Evolutionary conservation across 306 rosid species (phyloP).

Genomic region (Cucurbita ficifolia): DNA sequence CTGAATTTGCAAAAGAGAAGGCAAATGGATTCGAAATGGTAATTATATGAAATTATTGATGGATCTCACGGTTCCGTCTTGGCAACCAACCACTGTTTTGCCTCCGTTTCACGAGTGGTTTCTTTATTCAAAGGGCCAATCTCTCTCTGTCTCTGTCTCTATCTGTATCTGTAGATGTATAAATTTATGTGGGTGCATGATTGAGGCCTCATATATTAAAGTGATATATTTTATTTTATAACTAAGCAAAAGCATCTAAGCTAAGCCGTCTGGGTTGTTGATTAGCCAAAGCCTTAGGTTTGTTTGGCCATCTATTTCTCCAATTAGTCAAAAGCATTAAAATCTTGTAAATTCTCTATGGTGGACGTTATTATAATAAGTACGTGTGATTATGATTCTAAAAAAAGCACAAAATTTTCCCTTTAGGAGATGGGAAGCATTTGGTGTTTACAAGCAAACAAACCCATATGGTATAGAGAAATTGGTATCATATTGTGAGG

Average conservation of each 20-base stretch:
- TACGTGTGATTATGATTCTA: not conserved
- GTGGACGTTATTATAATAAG: slow-evolving; percentile 24
- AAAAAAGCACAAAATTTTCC: not conserved
- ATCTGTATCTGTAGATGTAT: not conserved
- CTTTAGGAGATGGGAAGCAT: slow-evolving; percentile 11
- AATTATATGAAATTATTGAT: slow-evolving; percentile 3
- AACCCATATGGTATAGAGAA: slow-evolving; percentile 16
- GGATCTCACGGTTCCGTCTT: slow-evolving; percentile 4
- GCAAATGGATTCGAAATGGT: not conserved
- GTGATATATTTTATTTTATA: not conserved
- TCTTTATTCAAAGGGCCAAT: not conserved
- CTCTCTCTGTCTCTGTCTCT: not conserved
- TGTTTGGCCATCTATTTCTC: slow-evolving; percentile 10
- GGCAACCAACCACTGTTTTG: not conserved
- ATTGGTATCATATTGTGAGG: slow-evolving; percentile 24
- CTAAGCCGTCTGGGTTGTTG: slow-evolving; percentile 15
- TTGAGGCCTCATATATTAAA: slow-evolving; percentile 1
- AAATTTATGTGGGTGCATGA: slow-evolving; percentile 1
- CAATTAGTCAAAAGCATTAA: slow-evolving; percentile 25
- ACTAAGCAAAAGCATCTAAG: not conserved
- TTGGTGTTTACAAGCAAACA: slow-evolving; percentile 16
- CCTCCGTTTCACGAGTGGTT: not conserved
- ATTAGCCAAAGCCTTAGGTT: slow-evolving; percentile 12
- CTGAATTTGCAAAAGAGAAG: not conserved
- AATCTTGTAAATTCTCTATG: slow-evolving; percentile 18